Percentiles rank a stretch among this genome's conserved stretches.
These are phyloP conservation scores for Pestalotiopsis sp. DNA, from an alignment of 2,329 filamentous ascomycete species.

Conservation along the genomic window DNA sequence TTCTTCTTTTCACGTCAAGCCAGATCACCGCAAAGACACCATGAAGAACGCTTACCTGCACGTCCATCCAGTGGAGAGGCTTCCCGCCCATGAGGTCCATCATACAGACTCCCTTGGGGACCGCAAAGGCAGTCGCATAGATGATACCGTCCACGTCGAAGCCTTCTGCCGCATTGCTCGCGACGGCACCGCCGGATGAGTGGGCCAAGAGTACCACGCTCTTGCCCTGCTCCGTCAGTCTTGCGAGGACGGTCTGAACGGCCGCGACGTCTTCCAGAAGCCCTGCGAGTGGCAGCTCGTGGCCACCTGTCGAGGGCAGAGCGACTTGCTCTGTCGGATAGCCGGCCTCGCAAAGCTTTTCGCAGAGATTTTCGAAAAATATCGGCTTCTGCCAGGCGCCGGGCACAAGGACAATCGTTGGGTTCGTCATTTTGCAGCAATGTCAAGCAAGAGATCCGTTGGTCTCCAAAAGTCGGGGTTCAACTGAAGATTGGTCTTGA, in stretches of 20 bases:
- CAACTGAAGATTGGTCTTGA: too few relatives aligned
- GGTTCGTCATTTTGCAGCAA: constrained; percentile 11
- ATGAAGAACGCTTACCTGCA: constrained; percentile 11
- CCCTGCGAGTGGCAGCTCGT: constrained; percentile 9
- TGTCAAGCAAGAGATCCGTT: neutral
- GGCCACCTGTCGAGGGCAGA: constrained; percentile 13
- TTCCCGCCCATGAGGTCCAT: constrained; percentile 19
- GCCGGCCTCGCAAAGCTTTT: constrained; percentile 6
- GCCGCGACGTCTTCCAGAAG: constrained; percentile 14
- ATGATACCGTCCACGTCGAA: constrained; percentile 14
- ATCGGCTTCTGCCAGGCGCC: constrained; percentile 14
- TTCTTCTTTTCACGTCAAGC: neutral
- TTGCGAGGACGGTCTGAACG: constrained; percentile 10
- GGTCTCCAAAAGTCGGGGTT: too few relatives aligned
- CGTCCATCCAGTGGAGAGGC: constrained; percentile 19
- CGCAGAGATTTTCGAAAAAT: neutral
- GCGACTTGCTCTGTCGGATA: constrained; percentile 5
- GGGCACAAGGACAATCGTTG: constrained; percentile 14
- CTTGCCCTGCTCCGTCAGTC: constrained; percentile 4
- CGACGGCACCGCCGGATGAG: constrained; percentile 13
- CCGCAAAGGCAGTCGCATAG: constrained; percentile 14
- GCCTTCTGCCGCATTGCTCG: constrained; percentile 13
- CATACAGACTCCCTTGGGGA: constrained; percentile 13
- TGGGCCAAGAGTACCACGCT: constrained; percentile 9
- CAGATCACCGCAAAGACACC: neutral